Evolutionary conservation across 2,329 filamentous ascomycete genomes (phyloP), one percentile per base, ranked within the genome.

Genomic region (Ascochyta pisi): DNA sequence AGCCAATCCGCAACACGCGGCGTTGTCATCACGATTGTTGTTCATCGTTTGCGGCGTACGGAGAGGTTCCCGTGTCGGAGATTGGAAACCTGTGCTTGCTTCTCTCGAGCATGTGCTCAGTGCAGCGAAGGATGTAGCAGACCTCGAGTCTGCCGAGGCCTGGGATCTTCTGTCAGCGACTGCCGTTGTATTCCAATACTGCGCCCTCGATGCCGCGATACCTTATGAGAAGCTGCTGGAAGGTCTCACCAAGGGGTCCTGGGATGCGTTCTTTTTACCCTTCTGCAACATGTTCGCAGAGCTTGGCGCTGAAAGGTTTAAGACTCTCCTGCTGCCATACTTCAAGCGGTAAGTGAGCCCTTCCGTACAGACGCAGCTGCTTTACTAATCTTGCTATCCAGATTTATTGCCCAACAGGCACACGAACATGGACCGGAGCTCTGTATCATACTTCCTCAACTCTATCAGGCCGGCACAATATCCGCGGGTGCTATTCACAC

Each of bases 211-310:
- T 65, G 84, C 88, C 6, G 78, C 96, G 33, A 87, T 96, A 38
- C 85, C 90, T 1, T 83, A 85, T 34, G 83, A 93, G 53, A 83
- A 85, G 15, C 76, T 85, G 3, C 81, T 96, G 41, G 85, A 88
- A 31, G 78, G 80, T 3, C 78, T 96, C 43, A 86, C 85, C 3
- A 83, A 84, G 47, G 86, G 89, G 40, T 82, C 83, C 1, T 83
- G 93, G 66, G 85, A 88, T 67, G 77, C 77, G 47, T 89, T 88
- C 79, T 98, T 96, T 73, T 83, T 98, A 39, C 84, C 87, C 0
- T 96, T 98, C 74, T 97, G 92, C 75, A 88, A 89, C 13, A 88
- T 91, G 48, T 88, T 95, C 64, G 88, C 91, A 0, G 84, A 91
- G 50, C 80, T 96, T 33, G 88, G 92, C 41, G 73, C 83, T 1